These are phyloP conservation scores for Candida morakotiae DNA, from an alignment of 805 yeast genomes.

Conservation along the genomic window DNA sequence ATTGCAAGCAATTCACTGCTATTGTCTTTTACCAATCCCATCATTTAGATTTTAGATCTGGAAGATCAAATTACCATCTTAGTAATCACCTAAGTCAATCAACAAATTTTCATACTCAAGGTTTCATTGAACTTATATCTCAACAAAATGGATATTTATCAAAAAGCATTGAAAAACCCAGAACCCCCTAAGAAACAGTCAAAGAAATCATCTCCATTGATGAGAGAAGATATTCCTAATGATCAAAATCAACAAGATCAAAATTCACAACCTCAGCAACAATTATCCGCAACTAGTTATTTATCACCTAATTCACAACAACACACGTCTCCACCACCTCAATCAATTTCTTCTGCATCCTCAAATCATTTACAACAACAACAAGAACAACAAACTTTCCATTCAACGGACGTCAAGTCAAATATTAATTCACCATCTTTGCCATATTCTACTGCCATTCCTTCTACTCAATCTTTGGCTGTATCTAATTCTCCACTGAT, in stretches of 20 bases:
- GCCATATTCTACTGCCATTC: too few relatives aligned
- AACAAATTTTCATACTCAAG: too few relatives aligned
- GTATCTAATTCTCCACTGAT: not conserved
- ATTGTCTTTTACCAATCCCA: too few relatives aligned
- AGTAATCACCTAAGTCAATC: too few relatives aligned
- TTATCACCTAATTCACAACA: not conserved
- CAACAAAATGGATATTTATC: constrained; percentile 22
- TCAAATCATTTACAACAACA: not conserved
- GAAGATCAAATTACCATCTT: too few relatives aligned
- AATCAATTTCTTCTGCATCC: too few relatives aligned
- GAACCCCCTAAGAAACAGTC: constrained; percentile 27
- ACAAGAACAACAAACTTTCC: not conserved
- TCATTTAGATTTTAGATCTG: too few relatives aligned
- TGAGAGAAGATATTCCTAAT: constrained; percentile 6
- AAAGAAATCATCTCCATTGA: not conserved
- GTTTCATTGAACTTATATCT: too few relatives aligned
- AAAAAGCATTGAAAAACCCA: constrained; percentile 30
- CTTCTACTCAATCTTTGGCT: too few relatives aligned
- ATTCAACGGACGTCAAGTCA: too few relatives aligned
- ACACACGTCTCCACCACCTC: constrained; percentile 1
- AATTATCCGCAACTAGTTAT: not conserved
- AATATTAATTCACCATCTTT: too few relatives aligned
- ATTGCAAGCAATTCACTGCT: too few relatives aligned
- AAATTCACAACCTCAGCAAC: not conserved
- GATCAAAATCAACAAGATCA: not conserved